Evolutionary conservation across 768 basidiomycete genomes (phyloP), one percentile per base, ranked within the genome.

Genomic region (Cystobasidium tubakii): DNA sequence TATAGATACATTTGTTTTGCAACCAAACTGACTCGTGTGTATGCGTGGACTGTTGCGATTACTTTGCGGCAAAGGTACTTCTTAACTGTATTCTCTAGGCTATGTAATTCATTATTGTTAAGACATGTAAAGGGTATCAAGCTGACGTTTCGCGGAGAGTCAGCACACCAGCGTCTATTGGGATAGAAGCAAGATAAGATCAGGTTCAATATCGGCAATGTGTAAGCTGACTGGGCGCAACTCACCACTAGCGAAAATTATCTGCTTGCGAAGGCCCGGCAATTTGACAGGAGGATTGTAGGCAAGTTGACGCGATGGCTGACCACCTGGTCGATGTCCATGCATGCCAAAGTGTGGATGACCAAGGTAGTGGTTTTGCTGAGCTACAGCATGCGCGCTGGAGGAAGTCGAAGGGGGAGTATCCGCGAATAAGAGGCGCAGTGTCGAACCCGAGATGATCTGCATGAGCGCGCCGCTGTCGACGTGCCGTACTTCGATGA

Each of bases 401-500:
- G 89, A 88, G n/a, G 87, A 87, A 23, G 89, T 85, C 0, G 92
- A 91, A 0, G 92, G 88, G 0, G 92, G 93, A 1, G 90, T 90
- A 81, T 98, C 96, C 62, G 94, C 90, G 79, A 97, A 98, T 54
- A 99, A 83, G 65, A 92, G 85, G 15, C 91, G 88, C 42, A 98
- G 84, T 80, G 93, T 92, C 66, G 57, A 62, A 4, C 77, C 75
- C 19, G 73, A 64, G 0, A 74, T 96, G 78, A 99, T 90, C 83
- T 99, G 96, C 29, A 90, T 88, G 81, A 98, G 86, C 43, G 87
- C 83, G 13, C 96, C 93, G 1, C 89, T 92, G 79, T 95, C 92
- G 71, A 99, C 92, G 80, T 98, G 90, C 34, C 93, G 88, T 62
- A 99, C 89, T 82, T 99, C 96, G 78, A 98, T 89, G 80, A 99